Evolutionary conservation across 768 basidiomycete genomes (phyloP), one percentile per base, ranked within the genome.

Genomic region (Rhodotorula toruloides): DNA sequence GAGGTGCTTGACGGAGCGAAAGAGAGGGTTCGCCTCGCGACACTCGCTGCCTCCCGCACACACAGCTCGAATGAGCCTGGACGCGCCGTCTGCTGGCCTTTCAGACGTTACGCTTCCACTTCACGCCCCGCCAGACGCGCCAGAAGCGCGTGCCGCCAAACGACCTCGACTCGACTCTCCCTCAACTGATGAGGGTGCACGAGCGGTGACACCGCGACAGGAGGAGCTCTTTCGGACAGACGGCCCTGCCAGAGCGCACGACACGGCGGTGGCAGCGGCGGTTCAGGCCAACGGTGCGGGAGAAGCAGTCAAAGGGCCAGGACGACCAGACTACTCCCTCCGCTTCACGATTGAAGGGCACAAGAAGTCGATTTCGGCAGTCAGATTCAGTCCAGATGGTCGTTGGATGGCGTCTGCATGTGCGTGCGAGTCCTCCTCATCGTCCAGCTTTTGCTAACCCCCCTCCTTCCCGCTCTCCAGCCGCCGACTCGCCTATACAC

Each of bases 331-430:
- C 6, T 91, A 88, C 79, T 80, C 78, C 59, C 78, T 83, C 42
- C 83, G 81, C 34, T 84, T 82, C 73, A 84, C 84, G 53, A 79
- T 93, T 37, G 86, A 84, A 61, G 93, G 90, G n/a, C 94, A 97
- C 76, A 84, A 83, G 25, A 82, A 84, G 76, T 83, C 88, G 14
- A 84, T 98, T 55, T 89, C 92, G 2, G 85, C 89, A 21, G 78
- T 97, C 61, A 90, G 89, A 76, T 97, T 94, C 78, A 91, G 88
- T 74, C 87, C 89, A 39, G 84, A 93, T 77, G 93, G 93, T 37
- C 80, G 81, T 60, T 80, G 84, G 67, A 82, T 97, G 47, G 91
- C 90, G 3, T 92, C 91, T 40, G 85, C 85, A 78, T 87, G 93
- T 96, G 78, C 76, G 85, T 81, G 49, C 56, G 49, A 49, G 61